These are phyloP conservation scores for Lunasporangiospora selenospora DNA, from an alignment of 192 early-diverging fungal genomes.

Conservation along the genomic window DNA sequence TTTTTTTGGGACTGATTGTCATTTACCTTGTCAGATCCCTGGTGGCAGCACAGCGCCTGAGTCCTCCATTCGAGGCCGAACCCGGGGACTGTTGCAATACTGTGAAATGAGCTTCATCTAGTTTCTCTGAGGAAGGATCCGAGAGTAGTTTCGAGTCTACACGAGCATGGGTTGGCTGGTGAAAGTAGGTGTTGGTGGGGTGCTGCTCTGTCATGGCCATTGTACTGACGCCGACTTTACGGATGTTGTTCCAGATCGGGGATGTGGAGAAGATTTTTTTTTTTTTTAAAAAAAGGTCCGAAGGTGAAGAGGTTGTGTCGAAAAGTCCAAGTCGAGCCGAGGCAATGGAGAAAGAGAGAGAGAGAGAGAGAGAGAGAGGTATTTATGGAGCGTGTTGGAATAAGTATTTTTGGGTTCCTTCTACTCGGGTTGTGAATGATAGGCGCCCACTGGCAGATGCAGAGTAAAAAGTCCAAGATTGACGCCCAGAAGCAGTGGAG, in stretches of 20 bases:
- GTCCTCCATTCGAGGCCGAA: constrained; percentile 15
- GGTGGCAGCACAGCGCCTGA: constrained; percentile 42
- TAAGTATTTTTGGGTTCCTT: no score
- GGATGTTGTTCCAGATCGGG: not conserved
- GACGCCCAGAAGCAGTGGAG: constrained; percentile 2
- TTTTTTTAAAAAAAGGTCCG: not conserved
- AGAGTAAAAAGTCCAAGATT: no score
- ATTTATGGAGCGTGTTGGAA: no score
- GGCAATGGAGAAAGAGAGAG: not conserved
- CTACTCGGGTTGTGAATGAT: no score
- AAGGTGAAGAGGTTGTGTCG: not conserved
- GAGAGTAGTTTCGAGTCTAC: constrained; percentile 43
- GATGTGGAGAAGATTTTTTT: not conserved
- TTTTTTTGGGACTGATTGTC: no score
- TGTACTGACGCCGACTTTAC: not conserved
- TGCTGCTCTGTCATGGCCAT: constrained; percentile 42
- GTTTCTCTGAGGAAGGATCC: constrained; percentile 28
- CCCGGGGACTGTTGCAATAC: no score
- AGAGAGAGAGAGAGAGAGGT: not conserved
- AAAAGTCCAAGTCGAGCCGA: no score
- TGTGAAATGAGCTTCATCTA: constrained; percentile 10
- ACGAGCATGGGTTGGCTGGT: constrained; percentile 28
- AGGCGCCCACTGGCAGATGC: no score
- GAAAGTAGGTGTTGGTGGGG: constrained; percentile 21
- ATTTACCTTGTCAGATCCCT: constrained; percentile 41